A percentile compares a stretch with the other conserved stretches of the same genome.
These are phyloP conservation scores for Oryza brachyantha DNA, from an alignment of 176 grass and related monocot species.

Conservation along the genomic window DNA sequence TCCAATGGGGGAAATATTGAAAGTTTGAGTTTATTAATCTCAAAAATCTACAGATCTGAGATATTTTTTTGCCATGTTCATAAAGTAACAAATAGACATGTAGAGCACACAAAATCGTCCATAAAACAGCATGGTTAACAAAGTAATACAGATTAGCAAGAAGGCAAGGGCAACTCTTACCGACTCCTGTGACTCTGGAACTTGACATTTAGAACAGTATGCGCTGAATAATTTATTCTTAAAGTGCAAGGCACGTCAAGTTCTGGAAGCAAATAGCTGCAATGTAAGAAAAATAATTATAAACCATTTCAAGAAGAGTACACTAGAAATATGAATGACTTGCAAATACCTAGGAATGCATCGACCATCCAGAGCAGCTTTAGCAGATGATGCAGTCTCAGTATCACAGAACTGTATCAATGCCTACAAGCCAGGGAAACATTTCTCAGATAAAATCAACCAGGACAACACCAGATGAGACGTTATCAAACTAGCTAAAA, in stretches of 20 bases:
- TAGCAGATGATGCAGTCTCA: constrained; percentile 75
- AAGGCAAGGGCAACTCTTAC: constrained; percentile 38
- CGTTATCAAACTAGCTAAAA: constrained; percentile 5
- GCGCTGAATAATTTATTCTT: constrained; percentile 91
- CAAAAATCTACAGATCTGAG: neutral
- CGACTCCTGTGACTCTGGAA: constrained; percentile 94
- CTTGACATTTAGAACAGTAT: constrained; percentile 92
- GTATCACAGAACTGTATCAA: constrained; percentile 91
- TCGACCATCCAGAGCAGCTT: constrained; percentile 86
- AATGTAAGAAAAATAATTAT: constrained; percentile 36
- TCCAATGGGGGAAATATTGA: neutral
- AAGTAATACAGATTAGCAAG: neutral
- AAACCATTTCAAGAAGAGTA: neutral
- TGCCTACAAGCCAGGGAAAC: constrained; percentile 49
- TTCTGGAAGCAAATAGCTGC: constrained; percentile 90
- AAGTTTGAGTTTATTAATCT: neutral
- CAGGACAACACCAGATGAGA: neutral
- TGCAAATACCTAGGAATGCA: constrained; percentile 83
- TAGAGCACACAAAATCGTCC: neutral
- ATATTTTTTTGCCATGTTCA: neutral
- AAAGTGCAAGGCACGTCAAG: constrained; percentile 67
- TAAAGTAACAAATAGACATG: constrained; percentile 14
- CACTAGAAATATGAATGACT: constrained; percentile 18
- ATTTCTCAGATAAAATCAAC: constrained; percentile 27
- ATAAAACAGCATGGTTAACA: constrained; percentile 4